A percentile compares a stretch with the other conserved stretches of the same genome.
phyloP scores from a whole-genome alignment of 2,329 filamentous ascomycete species.

The Tolypocladium album region DNA sequence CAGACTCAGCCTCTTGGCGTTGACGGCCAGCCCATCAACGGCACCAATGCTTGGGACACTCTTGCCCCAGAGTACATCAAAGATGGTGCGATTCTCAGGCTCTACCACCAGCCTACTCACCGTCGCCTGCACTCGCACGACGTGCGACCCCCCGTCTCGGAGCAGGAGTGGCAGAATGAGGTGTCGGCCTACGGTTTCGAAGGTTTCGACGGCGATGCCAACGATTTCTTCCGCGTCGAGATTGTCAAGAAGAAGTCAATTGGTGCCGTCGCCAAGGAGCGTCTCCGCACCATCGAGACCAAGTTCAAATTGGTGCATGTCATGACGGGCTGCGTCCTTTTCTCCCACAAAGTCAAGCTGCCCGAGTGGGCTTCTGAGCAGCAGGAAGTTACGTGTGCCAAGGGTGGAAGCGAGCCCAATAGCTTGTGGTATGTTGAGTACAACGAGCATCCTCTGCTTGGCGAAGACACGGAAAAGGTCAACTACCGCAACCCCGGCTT shows the following conservation, averaged over 20 bases:
- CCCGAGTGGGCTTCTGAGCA: conserved; percentile 97
- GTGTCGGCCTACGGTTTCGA: conserved; percentile 96
- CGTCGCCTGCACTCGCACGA: conserved; percentile 94
- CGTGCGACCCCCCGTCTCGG: conserved; percentile 73
- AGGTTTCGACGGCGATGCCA: conserved; percentile 92
- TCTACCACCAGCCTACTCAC: conserved; percentile 76
- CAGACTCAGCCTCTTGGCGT: conserved; percentile 79
- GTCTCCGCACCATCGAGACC: conserved; percentile 85
- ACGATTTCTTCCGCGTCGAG: conserved; percentile 89
- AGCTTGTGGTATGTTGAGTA: conserved; percentile 94
- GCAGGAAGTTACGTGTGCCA: conserved; percentile 97
- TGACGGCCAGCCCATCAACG: conserved; percentile 67
- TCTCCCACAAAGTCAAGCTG: conserved; percentile 98
- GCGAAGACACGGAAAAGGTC: conserved; percentile 73
- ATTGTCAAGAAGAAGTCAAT: conserved; percentile 87
- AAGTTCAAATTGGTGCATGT: conserved; percentile 93
- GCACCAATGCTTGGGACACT: conserved; percentile 75
- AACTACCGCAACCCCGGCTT: conserved; percentile 94
- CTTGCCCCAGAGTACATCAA: conserved; percentile 55
- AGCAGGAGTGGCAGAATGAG: conserved; percentile 91
- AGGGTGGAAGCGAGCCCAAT: conserved; percentile 84
- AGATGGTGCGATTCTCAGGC: conserved; percentile 68
- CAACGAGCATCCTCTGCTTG: conserved; percentile 74
- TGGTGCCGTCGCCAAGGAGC: conserved; percentile 66
- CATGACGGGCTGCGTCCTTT: conserved; percentile 93